phyloP scores from a whole-genome alignment of 2,329 filamentous ascomycete genomes.

The Fusarium heterosporum region DNA sequence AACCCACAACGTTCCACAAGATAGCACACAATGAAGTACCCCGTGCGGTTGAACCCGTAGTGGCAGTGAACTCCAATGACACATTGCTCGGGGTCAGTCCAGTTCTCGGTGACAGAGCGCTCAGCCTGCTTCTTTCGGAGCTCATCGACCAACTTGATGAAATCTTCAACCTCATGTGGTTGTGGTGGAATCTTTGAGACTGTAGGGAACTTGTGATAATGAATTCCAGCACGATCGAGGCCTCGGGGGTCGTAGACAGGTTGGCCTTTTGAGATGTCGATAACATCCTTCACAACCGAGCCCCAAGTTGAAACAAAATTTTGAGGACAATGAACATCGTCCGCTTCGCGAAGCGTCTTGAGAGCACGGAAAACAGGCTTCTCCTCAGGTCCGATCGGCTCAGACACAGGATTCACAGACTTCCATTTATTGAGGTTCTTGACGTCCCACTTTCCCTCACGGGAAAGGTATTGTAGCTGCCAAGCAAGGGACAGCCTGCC shows the following conservation, averaged over 20 bases:
- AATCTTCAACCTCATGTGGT: conserved; percentile 63
- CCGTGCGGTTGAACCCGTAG: conserved; percentile 94
- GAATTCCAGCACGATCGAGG: conserved; percentile 73
- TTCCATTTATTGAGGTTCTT: conserved; percentile 96
- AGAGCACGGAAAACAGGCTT: conserved; percentile 82
- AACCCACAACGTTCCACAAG: conserved; percentile 84
- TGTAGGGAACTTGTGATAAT: conserved; percentile 89
- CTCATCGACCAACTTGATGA: conserved; percentile 68
- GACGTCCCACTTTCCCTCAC: conserved; percentile 96
- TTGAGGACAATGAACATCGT: conserved; percentile 81
- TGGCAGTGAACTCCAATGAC: conserved; percentile 91
- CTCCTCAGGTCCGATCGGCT: conserved; percentile 70
- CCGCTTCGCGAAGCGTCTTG: conserved; percentile 92
- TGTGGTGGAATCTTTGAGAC: conserved; percentile 89
- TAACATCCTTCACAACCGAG: conserved; percentile 75
- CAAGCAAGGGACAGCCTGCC: conserved; percentile 83
- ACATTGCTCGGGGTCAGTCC: conserved; percentile 52
- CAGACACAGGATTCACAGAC: conserved; percentile 80
- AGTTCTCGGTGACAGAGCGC: conserved; percentile 54
- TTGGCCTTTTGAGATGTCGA: conserved; percentile 91
- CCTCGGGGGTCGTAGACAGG: conserved; percentile 87
- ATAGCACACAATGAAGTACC: conserved; percentile 90
- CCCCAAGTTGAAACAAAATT: conserved; percentile 78
- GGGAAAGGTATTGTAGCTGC: conserved; percentile 90
- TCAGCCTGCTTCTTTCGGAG: conserved; percentile 66